Evolutionary conservation across 495 filamentous ascomycete genomes (phyloP).

Genomic region (Trichoderma parareesei): DNA sequence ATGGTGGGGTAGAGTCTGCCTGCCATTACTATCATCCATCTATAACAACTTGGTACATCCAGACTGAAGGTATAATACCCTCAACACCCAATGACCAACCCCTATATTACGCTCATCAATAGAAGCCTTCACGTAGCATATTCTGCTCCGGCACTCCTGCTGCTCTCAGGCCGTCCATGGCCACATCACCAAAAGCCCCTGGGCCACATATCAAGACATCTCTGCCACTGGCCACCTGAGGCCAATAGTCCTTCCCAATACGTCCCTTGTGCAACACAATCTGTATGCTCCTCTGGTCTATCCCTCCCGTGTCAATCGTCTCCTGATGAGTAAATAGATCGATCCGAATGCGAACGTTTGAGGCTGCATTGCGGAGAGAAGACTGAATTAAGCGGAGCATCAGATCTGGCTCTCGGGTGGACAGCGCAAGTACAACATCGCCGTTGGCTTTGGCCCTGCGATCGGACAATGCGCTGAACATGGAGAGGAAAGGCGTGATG

Average conservation of each 20-base stretch:
- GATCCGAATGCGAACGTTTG: not conserved
- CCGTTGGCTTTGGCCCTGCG: not conserved
- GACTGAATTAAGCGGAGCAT: not conserved
- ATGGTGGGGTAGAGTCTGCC: no score
- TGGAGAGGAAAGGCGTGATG: slow-evolving; percentile 1
- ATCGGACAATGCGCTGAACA: slow-evolving; percentile 4
- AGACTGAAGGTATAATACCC: no score
- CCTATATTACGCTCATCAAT: no score
- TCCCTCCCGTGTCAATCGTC: not conserved
- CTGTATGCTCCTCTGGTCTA: not conserved
- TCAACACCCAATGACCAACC: no score
- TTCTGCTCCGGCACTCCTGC: not conserved
- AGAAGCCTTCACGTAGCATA: not conserved
- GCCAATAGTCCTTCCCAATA: not conserved
- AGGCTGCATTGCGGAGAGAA: not conserved
- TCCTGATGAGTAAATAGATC: not conserved
- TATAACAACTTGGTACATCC: no score
- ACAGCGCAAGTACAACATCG: not conserved
- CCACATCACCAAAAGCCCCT: not conserved
- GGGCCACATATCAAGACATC: slow-evolving; percentile 4
- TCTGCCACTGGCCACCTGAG: not conserved
- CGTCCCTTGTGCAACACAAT: not conserved
- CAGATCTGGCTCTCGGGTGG: slow-evolving; percentile 1
- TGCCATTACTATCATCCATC: no score
- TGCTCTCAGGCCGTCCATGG: not conserved